phyloP scores from a whole-genome alignment of 83 land plant species.

The Picea abies region DNA sequence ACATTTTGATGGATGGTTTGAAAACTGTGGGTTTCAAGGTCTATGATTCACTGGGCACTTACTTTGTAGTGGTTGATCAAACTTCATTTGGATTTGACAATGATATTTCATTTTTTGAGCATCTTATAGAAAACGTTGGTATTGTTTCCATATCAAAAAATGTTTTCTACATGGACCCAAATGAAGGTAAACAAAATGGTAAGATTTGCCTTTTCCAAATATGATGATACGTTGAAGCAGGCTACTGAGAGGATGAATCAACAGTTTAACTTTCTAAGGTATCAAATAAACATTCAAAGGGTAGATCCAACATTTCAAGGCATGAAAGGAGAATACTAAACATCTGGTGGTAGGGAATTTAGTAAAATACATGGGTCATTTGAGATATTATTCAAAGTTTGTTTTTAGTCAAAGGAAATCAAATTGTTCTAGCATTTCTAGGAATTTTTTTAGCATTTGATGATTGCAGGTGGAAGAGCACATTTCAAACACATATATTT shows the following conservation, averaged over 20 bases:
- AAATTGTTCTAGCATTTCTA: too few species aligned
- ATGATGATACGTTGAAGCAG: constrained; percentile 74
- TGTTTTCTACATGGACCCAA: constrained; percentile 87
- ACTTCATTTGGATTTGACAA: constrained; percentile 87
- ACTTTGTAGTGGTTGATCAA: constrained; percentile 97
- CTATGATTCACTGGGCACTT: constrained; percentile 91
- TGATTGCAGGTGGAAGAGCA: too few species aligned
- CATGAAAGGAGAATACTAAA: too few species aligned
- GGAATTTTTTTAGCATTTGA: too few species aligned
- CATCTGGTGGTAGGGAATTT: too few species aligned
- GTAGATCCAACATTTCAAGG: too few species aligned
- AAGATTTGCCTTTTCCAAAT: constrained; percentile 96
- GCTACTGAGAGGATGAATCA: constrained; percentile 73
- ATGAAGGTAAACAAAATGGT: constrained; percentile 91
- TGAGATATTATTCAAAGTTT: too few species aligned
- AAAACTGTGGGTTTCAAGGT: constrained; percentile 85
- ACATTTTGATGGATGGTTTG: constrained; percentile 83
- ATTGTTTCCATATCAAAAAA: constrained; percentile 98
- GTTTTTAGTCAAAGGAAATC: too few species aligned
- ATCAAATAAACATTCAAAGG: too few species aligned
- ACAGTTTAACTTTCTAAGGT: too few species aligned
- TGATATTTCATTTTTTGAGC: constrained; percentile 89
- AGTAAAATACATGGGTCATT: too few species aligned
- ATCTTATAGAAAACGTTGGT: constrained; percentile 92
- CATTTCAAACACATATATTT: too few species aligned